Percentiles rank a stretch among this genome's conserved stretches.
Evolutionary conservation across 495 filamentous ascomycete species (phyloP).

Genomic region (Letharia columbiana): DNA sequence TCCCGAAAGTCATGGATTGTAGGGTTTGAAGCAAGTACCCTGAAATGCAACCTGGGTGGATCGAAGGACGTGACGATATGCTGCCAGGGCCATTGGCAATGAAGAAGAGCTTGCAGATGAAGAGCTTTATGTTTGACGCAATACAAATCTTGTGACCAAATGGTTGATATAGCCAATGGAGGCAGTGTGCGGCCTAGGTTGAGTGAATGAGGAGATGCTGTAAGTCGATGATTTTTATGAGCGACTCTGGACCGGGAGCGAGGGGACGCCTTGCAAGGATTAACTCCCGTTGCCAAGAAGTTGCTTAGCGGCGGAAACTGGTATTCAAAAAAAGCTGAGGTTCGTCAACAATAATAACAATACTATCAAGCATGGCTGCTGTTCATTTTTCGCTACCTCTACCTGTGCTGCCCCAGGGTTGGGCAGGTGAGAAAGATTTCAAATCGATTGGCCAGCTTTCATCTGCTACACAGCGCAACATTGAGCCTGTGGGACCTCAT

Average conservation of each 20-base stretch:
- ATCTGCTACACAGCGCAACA: slow-evolving; percentile 63
- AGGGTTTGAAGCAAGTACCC: slow-evolving; percentile 43
- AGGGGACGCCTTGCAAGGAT: not conserved
- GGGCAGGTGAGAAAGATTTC: slow-evolving; percentile 87
- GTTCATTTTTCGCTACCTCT: slow-evolving; percentile 49
- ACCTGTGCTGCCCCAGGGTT: slow-evolving; percentile 69
- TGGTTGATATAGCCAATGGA: not conserved
- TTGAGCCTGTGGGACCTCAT: slow-evolving; percentile 94
- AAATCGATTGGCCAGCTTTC: slow-evolving; percentile 65
- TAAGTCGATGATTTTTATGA: not conserved
- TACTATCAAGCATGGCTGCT: slow-evolving; percentile 37
- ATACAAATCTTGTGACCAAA: not conserved
- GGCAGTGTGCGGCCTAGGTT: not conserved
- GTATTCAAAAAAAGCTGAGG: not conserved
- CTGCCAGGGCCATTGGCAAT: slow-evolving; percentile 53
- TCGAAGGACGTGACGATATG: slow-evolving; percentile 78
- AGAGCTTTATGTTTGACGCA: not conserved
- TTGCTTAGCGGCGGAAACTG: not conserved
- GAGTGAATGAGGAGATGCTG: not conserved
- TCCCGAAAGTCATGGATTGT: not conserved
- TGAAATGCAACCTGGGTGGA: slow-evolving; percentile 74
- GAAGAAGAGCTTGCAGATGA: not conserved
- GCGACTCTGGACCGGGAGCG: not conserved
- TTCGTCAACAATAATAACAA: not conserved
- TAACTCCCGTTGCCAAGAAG: not conserved